Percentiles rank a stretch among this genome's conserved stretches.
Conservation (phyloP, 2,329 filamentous ascomycete species). For the Talaromyces pinophilus region DNA sequence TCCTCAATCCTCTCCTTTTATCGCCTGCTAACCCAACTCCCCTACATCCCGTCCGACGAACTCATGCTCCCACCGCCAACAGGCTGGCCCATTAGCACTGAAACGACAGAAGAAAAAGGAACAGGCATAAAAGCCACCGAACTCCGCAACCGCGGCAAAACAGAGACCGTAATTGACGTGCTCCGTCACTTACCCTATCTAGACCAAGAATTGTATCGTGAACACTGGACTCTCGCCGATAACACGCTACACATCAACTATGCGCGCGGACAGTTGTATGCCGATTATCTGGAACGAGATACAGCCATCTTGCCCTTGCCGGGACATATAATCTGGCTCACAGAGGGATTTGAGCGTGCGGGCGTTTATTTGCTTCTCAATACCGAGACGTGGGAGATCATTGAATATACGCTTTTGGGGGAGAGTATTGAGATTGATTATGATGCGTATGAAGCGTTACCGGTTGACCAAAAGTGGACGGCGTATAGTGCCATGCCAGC, state of each 20-base stretch:
- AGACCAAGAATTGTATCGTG: conserved; percentile 1
- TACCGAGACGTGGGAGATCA: conserved; percentile 20
- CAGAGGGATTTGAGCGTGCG: conserved; percentile 16
- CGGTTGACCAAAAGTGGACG: not conserved
- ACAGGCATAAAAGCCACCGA: not conserved
- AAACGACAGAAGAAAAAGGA: not conserved
- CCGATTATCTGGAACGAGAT: conserved; percentile 10
- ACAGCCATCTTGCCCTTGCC: conserved; percentile 9
- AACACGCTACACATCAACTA: conserved; percentile 21
- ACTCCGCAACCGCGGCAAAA: conserved; percentile 18
- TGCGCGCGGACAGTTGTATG: conserved; percentile 13
- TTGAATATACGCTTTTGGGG: conserved; percentile 18
- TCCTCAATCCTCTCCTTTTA: conserved; percentile 18
- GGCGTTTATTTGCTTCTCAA: conserved; percentile 19
- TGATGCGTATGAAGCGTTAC: conserved; percentile 11
- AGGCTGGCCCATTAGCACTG: conserved; percentile 11
- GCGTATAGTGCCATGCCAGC: conserved; percentile 17
- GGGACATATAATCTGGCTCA: conserved; percentile 21
- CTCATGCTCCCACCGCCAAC: conserved; percentile 15
- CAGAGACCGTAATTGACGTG: conserved; percentile 1
- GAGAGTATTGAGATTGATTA: conserved; percentile 14
- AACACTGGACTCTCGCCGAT: conserved; percentile 16
- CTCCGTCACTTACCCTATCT: conserved; percentile 18
- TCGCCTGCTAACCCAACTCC: conserved; percentile 13
- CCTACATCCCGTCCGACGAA: conserved; percentile 21